Evolutionary conservation across 1,284 basidiomycete genomes (phyloP), one percentile per base, ranked within the genome.

Genomic region (Xanthoconium separans): DNA sequence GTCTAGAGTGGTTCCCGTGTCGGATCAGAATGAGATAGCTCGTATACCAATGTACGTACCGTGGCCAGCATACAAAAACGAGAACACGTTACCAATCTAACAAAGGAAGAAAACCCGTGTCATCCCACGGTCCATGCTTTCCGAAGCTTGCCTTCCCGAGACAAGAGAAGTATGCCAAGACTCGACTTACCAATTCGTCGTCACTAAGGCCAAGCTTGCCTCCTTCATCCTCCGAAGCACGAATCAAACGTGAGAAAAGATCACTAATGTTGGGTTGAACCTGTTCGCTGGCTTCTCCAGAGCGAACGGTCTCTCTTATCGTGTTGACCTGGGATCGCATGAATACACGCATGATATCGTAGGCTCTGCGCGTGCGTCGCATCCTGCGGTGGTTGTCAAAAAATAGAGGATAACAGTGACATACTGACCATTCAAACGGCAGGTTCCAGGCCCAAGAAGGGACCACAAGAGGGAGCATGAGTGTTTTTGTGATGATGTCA

Each of bases 1-100:
- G 65, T 82, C 80, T 81, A 56, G 2, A 47, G 22, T 2, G 22
- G 22, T 22, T 30, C 27, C 27, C 18, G 24, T 10, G 1, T 34
- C 3, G 5, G 39, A 33, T 16, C 6, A 15, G 29, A 33, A 24
- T 47, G 8, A 40, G 34, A 30, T 22, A n/a, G 3, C 22, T 15
- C 3, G n/a, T 18, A 30, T 33, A 1, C 27, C 20, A 22, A 22
- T 29, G 24, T 15, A 52, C 69, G 22, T 58, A 81, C 81, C 81
- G 58, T 83, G 81, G 13, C 82, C 82, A 36, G 81, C 80, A 56
- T 80, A 78, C 46, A 84, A 64, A 62, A 83, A 69, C 6, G 76
- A 61, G 60, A 76, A 83, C 4, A 80, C 68, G 53, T 83, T 80
- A 8, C 80, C 80, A 50, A 82, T 77, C 79, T 82, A 31, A 30